Evolutionary conservation across 2,329 filamentous ascomycete species (phyloP), one percentile per base, ranked within the genome.

Genomic region (Fusarium coicis): DNA sequence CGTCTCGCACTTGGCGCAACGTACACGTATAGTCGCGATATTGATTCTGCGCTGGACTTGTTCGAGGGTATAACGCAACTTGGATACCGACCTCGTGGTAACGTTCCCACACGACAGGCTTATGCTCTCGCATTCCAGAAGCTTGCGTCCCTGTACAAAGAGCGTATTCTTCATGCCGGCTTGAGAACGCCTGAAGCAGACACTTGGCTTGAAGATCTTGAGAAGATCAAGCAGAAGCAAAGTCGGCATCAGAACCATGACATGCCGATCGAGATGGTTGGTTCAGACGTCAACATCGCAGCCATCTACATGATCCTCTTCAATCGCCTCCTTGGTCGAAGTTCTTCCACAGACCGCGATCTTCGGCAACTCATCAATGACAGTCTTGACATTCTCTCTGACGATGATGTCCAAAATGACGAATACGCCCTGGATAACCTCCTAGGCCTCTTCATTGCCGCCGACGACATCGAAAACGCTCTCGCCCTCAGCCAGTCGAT

Each of bases 371-470:
- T 84, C 28, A 78, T 85, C 19, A 72, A 78, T 19, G 83, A 84
- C 30, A 83, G 80, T 44, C 76, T 84, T 18, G 78, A 79, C 4
- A 81, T 84, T 10, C 68, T 85, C 3, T 80, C 81, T 1, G 83
- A 85, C 37, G 80, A 82, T 14, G 83, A 85, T 63, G 82, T 81
- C 5, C 78, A 80, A 21, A 85, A 85, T 50, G 83, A 85, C 65
- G 79, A 81, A 37, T 84, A 81, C 39, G 83, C 83, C 10, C 76
- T 85, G 4, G 82, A 84, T 61, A 85, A 85, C 56, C 79, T 85
- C 18, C 77, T 83, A 2, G 80, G 80, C 3, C 80, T 82, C 4
- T 79, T 85, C 56, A 79, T 84, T 44, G 83, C 83, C 0, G 79
- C 81, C 11, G 77, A 80, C 26, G 83, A 85, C 54, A 72, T 79